Evolutionary conservation across 2,329 filamentous ascomycete species (phyloP), one percentile per base, ranked within the genome.

Genomic region (Trichophyton verrucosum): DNA sequence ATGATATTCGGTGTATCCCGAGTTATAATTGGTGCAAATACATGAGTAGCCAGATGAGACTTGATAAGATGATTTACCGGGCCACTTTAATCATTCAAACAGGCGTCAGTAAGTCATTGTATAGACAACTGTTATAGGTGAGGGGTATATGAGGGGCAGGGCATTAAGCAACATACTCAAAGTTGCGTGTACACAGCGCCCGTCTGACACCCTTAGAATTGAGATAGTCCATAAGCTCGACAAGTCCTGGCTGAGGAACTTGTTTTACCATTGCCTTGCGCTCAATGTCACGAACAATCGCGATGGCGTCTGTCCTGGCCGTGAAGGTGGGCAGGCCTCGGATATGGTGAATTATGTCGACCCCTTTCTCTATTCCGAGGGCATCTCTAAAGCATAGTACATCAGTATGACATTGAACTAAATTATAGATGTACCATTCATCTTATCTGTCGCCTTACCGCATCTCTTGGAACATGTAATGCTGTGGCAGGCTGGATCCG

Each of bases 381-480:
- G 84, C 86, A 13, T 76, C 71, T 65, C 74, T 76, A 58, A 1
- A 49, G 46, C 3, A 22, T 30, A 55, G 53, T 30, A 36, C 38
- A 17, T 61, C 3, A 51, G 22, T 15, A 27, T 51, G 20, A 30
- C 20, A 9, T 51, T 30, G 2, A 24, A 51, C 24, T 13, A 15
- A 27, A 3, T 22, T 27, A 5, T 24, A 24, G 22, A 51, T 20
- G 22, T 27, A 47, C 2, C 4, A 27, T 15, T 27, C 13, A 2
- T 13, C 11, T 3, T 15, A 17, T 7, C 8, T 8, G 27, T 22
- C n/a, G 57, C 56, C 69, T 61, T 75, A 81, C 73, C 83, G 86
- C 92, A 99, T 97, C 70, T 95, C 82, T 20, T 76, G 73, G 75
- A 97, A 97, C 92, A 97, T 99, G 81, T 96, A 89, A 67, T 88